These are phyloP conservation scores for Acer saccharum DNA, from an alignment of 345 rosid species.

Conservation along the genomic window DNA sequence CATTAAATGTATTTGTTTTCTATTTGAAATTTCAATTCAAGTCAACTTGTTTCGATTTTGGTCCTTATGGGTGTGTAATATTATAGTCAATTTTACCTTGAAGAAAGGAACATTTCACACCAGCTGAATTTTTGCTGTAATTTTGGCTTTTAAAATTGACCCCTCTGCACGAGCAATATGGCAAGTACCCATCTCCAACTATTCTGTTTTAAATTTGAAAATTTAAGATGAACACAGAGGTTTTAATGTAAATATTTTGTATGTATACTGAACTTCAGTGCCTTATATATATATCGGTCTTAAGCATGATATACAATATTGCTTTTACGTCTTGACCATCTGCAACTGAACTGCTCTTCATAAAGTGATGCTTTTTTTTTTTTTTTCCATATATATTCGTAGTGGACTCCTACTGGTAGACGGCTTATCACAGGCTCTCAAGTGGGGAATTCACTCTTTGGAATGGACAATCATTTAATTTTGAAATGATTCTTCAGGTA, in stretches of 20 bases:
- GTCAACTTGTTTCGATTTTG: not conserved
- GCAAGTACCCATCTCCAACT: not conserved
- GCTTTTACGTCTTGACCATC: not conserved
- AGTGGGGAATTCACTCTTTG: constrained; percentile 98
- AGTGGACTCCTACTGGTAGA: constrained; percentile 99
- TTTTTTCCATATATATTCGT: constrained; percentile 23
- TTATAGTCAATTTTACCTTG: not conserved
- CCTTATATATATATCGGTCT: constrained; percentile 1
- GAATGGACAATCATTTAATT: constrained; percentile 98
- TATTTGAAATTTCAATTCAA: not conserved
- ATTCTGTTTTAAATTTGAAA: not conserved
- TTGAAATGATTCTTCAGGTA: constrained; percentile 99
- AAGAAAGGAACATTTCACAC: not conserved
- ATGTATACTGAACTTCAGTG: not conserved
- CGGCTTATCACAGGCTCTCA: constrained; percentile 97
- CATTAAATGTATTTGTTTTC: not conserved
- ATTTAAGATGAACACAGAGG: not conserved
- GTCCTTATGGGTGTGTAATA: not conserved
- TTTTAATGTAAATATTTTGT: not conserved
- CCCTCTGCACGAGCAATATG: not conserved
- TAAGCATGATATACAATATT: not conserved
- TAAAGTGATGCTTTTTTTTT: too few relatives aligned
- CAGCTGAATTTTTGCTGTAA: not conserved
- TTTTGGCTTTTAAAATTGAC: not conserved
- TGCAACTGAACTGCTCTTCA: not conserved